These are phyloP conservation scores for Fraxinus pennsylvanica DNA, from an alignment of 257 asterid species.

Conservation along the genomic window DNA sequence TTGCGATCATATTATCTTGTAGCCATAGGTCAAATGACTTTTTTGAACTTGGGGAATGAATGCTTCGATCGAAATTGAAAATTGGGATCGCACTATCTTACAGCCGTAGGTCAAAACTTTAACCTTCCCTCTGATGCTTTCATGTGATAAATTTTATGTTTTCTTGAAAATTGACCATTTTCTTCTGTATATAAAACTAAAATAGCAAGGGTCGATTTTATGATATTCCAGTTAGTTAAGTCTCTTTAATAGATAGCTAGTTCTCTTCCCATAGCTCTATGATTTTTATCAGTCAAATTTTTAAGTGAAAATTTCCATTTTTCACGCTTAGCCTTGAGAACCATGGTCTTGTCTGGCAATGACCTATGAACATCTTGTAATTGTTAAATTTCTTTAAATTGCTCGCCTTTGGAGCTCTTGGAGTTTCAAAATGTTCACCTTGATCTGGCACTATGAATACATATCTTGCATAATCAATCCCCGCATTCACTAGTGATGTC, in stretches of 20 bases:
- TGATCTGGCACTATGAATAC: conserved; percentile 2
- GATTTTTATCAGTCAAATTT: not conserved
- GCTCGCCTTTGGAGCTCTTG: not conserved
- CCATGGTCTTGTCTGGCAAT: not conserved
- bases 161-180: not conserved
- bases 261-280: not conserved
- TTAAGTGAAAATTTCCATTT: not conserved
- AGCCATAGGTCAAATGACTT: conserved; percentile 13
- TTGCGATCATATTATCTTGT: conserved; percentile 1
- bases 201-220: too few species aligned
- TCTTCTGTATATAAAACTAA: not conserved
- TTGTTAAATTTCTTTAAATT: not conserved
- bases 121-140: not conserved
- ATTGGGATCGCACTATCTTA: too few species aligned
- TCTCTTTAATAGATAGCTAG: not conserved
- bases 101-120: too few species aligned
- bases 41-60: conserved; percentile 19
- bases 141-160: not conserved
- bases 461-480: conserved; percentile 7
- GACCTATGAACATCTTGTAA: not conserved
- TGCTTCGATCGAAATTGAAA: too few species aligned
- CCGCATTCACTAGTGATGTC: not conserved
- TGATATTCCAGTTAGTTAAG: not conserved
- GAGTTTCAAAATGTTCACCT: conserved; percentile 13
- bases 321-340: not conserved